Evolutionary conservation across 2,329 filamentous ascomycete genomes (phyloP).

Genomic region (Rugonectria rugulosa): DNA sequence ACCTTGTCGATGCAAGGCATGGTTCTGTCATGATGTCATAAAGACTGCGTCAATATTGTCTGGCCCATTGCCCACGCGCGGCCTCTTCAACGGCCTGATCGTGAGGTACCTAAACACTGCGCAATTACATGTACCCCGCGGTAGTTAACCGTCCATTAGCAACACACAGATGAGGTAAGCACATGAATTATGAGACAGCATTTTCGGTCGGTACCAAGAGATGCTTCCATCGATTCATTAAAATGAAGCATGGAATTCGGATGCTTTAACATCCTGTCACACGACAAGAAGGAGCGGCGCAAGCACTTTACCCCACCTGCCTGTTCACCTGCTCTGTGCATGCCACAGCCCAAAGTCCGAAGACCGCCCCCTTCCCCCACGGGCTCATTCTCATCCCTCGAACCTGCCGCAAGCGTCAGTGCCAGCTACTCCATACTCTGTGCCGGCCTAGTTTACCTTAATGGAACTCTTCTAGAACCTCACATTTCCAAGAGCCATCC

Average conservation of each 20-base stretch:
- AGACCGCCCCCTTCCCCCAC: not conserved
- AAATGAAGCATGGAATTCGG: not conserved
- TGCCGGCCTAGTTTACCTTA: constrained; percentile 1
- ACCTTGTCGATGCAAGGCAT: not conserved
- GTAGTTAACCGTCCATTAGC: not conserved
- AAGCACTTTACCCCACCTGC: constrained; percentile 14
- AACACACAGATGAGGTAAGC: not conserved
- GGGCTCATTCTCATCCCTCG: constrained; percentile 5
- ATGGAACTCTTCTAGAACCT: not conserved
- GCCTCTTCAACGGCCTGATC: not conserved
- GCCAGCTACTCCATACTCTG: not conserved
- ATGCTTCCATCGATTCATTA: constrained; percentile 1
- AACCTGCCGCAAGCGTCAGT: not conserved
- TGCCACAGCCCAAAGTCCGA: not conserved
- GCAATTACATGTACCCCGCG: not conserved
- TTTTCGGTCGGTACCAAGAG: not conserved
- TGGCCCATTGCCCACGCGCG: not conserved
- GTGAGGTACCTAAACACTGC: not conserved
- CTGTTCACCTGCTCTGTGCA: constrained; percentile 10
- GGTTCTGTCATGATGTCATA: not conserved
- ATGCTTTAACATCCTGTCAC: not conserved
- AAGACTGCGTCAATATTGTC: not conserved
- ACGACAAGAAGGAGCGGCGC: not conserved
- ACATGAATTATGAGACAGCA: not conserved
- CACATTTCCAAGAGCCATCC: not conserved